Evolutionary conservation across 495 filamentous ascomycete species (phyloP), one percentile per base, ranked within the genome.

Genomic region (Lepidopterella palustris): DNA sequence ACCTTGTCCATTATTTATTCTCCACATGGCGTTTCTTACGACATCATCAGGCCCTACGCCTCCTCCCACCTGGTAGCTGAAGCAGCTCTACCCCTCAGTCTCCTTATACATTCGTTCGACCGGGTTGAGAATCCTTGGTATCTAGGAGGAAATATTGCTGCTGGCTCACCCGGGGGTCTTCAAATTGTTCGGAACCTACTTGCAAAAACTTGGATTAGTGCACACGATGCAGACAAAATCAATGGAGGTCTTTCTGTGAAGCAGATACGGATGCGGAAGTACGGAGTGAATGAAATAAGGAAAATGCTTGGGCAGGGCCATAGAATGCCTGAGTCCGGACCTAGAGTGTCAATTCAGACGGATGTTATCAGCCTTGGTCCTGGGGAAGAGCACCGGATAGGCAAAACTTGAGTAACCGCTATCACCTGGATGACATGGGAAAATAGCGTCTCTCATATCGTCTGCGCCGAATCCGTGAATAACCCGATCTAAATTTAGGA

Each of bases 161-260:
- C 75, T 2, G 85, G 85, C 10, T 74, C 78, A 15, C 80, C 80
- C 5, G 76, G 77, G 15, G 86, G 85, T 3, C 62, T 78, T 1
- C 79, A 84, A 56, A 82, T 85, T 15, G 84, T 80, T 0, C 68
- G 69, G 5, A 77, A 74, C 23, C 66, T 85, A 4, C 73, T 73
- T 29, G 80, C 85, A 3, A 74, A 73, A 50, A 68, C 73, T 4
- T 88, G 86, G 86, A 78, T 88, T 23, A 76, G 79, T 55, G 82
- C 86, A 1, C 86, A 89, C 57, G 84, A 87, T 62, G 84, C 80
- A 13, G 80, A 80, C 18, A 88, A 87, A 63, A 72, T 80, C 20
- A 77, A 79, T 40, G 73, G 68, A 1, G 85, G 85, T 0, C 23
- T 84, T 8, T 76, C 73, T 1, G 80, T 78, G 21, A 69, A 67